Evolutionary conservation across 208 protist genomes (phyloP), one percentile per base, ranked within the genome.

Genomic region (Trypanosoma conorhini): DNA sequence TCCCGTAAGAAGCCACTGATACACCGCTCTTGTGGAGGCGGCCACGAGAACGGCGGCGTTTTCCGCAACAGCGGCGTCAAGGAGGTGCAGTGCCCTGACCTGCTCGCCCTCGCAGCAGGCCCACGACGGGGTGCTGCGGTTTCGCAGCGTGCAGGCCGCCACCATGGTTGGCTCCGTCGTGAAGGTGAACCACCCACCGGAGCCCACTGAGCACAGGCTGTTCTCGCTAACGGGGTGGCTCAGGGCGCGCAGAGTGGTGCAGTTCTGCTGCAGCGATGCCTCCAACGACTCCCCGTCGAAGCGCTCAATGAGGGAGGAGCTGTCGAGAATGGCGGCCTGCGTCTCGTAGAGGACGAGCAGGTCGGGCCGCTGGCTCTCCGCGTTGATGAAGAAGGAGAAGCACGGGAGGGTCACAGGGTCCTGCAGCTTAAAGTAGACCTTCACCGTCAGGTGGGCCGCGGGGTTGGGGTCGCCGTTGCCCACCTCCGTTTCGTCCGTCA

Each of bases 361-460:
- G 57, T 96, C 88, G 0, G 88, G 88, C 52, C 80, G 77, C 50
- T 66, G 60, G 28, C 78, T 84, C 5, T 76, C 56, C 13, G 83
- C 68, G 76, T 94, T 93, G 68, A 96, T 94, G 68, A 94, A 96
- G 75, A 93, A 93, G 58, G 81, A 68, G 50, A 96, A 92, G 68
- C 75, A 73, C 48, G 76, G 67, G 56, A 96, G 82, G 42, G 79
- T 82, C 5, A 91, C 82, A n/a, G 75, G 63, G 65, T 93, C 83
- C 13, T 59, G 57, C n/a, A 96, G 82, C 44, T 79, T 76, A 70
- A 96, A 93, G 80, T 93, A 92, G 30, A 86, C 63, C 65, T 81
- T 81, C 46, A 94, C 79, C 13, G 78, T 86, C 12, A 96, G 76
- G 3, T 46, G 28, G n/a, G 72, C 51, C 8, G 56, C 52, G 10